Percentiles rank a stretch among this genome's conserved stretches.
phyloP scores from a whole-genome alignment of 352 stramenopile genomes.

The Phytophthora pisi region DNA sequence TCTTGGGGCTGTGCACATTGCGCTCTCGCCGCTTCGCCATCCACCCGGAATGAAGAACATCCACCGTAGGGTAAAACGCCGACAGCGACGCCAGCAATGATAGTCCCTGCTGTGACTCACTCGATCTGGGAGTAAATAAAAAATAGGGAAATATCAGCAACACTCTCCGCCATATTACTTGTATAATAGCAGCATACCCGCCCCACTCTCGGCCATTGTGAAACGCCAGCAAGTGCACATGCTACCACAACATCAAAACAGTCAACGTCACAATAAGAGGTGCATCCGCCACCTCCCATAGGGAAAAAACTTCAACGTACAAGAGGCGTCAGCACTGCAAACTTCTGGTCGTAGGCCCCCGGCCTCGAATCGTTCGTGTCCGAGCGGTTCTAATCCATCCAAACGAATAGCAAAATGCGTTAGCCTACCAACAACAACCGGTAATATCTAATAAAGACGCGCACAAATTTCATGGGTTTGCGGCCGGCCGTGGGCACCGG shows the following conservation, averaged over 20 bases:
- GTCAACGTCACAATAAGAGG: not conserved
- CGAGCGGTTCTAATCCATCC: slow-evolving; percentile 49
- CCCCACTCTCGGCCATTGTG: slow-evolving; percentile 74
- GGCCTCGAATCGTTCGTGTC: slow-evolving; percentile 60
- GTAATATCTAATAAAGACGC: slow-evolving; percentile 7
- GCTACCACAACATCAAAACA: slow-evolving; percentile 36
- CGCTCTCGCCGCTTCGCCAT: slow-evolving; percentile 81
- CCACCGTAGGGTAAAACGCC: slow-evolving; percentile 76
- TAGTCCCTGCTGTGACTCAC: slow-evolving; percentile 78
- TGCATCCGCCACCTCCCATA: not conserved
- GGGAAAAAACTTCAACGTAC: slow-evolving; percentile 33
- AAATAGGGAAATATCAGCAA: not conserved
- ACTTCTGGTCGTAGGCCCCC: slow-evolving; percentile 74
- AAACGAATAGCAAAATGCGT: not conserved
- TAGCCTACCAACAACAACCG: not conserved
- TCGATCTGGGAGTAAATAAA: slow-evolving; percentile 36
- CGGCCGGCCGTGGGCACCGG: slow-evolving; percentile 42
- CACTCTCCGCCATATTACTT: not conserved
- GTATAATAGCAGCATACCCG: slow-evolving; percentile 34
- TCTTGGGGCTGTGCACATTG: slow-evolving; percentile 73
- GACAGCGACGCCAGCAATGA: slow-evolving; percentile 77
- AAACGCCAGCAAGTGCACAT: slow-evolving; percentile 78
- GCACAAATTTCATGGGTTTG: slow-evolving; percentile 69
- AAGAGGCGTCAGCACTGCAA: slow-evolving; percentile 72
- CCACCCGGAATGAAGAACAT: slow-evolving; percentile 69